Conservation (phyloP, 805 yeast genomes). For the Hanseniaspora singularis region DNA sequence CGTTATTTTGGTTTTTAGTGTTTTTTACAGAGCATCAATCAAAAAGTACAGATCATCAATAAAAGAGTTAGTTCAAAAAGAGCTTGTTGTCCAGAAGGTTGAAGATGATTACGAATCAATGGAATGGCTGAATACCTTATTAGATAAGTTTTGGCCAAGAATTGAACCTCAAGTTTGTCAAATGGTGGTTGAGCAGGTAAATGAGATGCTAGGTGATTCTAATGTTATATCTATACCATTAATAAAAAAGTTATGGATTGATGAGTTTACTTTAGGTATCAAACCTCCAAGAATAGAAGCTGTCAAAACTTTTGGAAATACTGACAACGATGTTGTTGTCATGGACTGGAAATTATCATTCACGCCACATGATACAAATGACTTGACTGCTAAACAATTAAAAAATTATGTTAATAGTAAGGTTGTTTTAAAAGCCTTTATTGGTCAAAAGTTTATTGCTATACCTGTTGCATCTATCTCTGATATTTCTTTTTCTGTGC, state of each 20-base stretch:
- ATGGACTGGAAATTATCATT: conserved; percentile 96
- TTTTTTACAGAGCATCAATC: conserved; percentile 72
- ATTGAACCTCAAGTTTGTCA: conserved; percentile 83
- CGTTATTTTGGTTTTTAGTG: conserved; percentile 46
- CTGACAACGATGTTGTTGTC: conserved; percentile 85
- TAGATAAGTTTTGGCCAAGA: conserved; percentile 84
- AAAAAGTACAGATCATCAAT: conserved; percentile 63
- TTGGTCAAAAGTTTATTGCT: conserved; percentile 36
- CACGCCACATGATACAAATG: conserved; percentile 81
- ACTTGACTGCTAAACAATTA: conserved; percentile 72
- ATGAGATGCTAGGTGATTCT: conserved; percentile 66
- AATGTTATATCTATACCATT: conserved; percentile 62
- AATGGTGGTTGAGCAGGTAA: conserved; percentile 73
- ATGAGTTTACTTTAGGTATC: conserved; percentile 81
- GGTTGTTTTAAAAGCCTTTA: conserved; percentile 71
- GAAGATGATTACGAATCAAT: conserved; percentile 85
- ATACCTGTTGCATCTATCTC: conserved; percentile 64
- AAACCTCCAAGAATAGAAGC: conserved; percentile 89
- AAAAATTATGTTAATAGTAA: conserved; percentile 76
- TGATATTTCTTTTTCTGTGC: conserved; percentile 63
- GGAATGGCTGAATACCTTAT: conserved; percentile 87
- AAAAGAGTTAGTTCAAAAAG: conserved; percentile 76
- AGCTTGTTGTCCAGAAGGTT: conserved; percentile 63
- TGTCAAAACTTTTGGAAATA: conserved; percentile 80
- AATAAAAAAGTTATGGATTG: conserved; percentile 71